Base-by-base conservation (phyloP, 805 yeast genomes). In the Priceomyces carsonii region DNA sequence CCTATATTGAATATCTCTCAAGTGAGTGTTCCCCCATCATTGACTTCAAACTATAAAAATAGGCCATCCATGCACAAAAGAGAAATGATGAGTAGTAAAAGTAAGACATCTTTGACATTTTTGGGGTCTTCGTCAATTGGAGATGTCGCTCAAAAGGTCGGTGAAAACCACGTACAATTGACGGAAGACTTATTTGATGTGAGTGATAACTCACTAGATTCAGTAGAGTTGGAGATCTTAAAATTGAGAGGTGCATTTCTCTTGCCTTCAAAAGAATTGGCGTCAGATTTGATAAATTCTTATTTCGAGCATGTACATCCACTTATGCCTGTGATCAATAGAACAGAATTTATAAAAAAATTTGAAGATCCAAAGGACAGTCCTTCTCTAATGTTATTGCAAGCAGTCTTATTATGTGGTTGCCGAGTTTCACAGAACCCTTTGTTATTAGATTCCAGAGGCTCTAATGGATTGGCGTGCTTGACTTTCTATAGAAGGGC, bases 301-400 rank as follows among this genome's bases (percentile, higher is more conserved):
- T 86, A 74, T 58, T 86, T 86, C 47, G 74, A 69, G 28, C 70
- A 71, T 40, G 71, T 82, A 16, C 87, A 85, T 46, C 88, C 89
- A 1, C 56, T 75, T 25, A 71, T 79, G 55, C 95, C 95, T 3
- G 73, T 85, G 17, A 59, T 86, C 30, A 78, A 83, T 59, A 67
- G 81, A 35, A 63, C 76, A 0, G 70, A 71, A 51, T 86, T 86
- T 55, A 67, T 82, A 77, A 55, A 62, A 29, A 71, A 69, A 33
- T 71, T 72, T 39, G 77, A 79, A 50, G 70, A 71, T 45, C 77
- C 80, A 1, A 51, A 69, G 12, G 74, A 78, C 47, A 77, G 76
- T 20, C 85, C 85, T 6, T 78, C 87, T 20, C 57, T 84, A 20
- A 66, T 86, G 59, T 56, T 82, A n/a, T 49, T 80, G 15, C 87